Conservation (phyloP, 2,329 filamentous ascomycete genomes). For the Alternaria burnsii region DNA sequence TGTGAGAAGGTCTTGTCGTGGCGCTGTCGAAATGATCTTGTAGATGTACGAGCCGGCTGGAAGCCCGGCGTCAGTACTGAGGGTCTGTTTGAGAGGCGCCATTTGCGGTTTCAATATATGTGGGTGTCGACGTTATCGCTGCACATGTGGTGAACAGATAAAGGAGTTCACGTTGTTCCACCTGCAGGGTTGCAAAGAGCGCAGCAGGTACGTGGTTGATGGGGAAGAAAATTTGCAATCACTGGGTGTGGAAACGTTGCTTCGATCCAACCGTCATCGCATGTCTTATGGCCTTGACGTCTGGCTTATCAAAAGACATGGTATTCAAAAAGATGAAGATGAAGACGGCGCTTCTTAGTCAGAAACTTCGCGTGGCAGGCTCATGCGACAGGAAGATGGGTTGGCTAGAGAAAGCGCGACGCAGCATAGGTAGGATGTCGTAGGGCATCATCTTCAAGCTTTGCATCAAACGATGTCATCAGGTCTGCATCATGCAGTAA, state of each 20-base stretch:
- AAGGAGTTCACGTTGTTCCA: background rate
- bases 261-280: background rate
- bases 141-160: background rate
- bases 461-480: background rate
- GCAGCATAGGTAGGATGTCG: background rate
- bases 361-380: background rate
- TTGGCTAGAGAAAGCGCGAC: background rate
- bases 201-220: background rate
- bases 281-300: background rate
- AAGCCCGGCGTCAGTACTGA: constrained; percentile 36
- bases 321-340: background rate
- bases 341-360: background rate
- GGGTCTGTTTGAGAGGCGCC: constrained; percentile 28
- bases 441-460: background rate
- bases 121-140: background rate
- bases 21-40: constrained; percentile 45
- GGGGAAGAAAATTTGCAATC: constrained; percentile 2
- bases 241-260: constrained; percentile 3
- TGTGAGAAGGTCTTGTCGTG: constrained; percentile 42
- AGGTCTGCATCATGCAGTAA: background rate
- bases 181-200: background rate
- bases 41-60: constrained; percentile 52
- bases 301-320: background rate
- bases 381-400: background rate
- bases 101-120: constrained; percentile 15